Evolutionary conservation across 495 filamentous ascomycete genomes (phyloP), one percentile per base, ranked within the genome.

Genomic region (Acidiella bohemica): DNA sequence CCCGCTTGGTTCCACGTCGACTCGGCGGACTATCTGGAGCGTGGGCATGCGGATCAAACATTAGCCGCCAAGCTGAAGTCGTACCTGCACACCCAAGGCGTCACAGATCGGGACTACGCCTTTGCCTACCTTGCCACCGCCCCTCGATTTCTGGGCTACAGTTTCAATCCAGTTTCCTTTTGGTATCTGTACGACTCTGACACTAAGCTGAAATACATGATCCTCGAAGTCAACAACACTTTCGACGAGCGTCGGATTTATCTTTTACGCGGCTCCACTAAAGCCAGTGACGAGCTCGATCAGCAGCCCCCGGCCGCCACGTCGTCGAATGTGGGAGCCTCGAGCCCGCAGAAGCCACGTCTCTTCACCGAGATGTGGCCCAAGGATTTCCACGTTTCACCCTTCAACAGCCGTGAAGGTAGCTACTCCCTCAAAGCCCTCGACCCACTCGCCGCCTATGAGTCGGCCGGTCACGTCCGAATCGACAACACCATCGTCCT

Each of bases 211-310:
- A 66, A 67, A 29, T 72, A 73, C 19, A 70, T 84, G 56, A 70
- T 88, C 25, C 47, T 84, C 12, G 82, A 87, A 51, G 77, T 86
- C 29, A 84, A 82, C 53, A 84, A 86, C 46, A 84, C 78, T 0
- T 84, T 82, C 52, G 72, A 68, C 39, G 81, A 87, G 57, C 72
- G 77, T 37, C 65, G 78, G 13, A 72, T 75, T 51, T 79, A 80
- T 49, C 63, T 72, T 19, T 53, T 76, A 44, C 27, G 39, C n/a
- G 21, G 22, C 16, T 16, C 10, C 14, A 24, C 19, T 2, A n/a
- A 4, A 10, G 16, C 14, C 7, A 21, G 28, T 13, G 41, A 8
- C 7, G 32, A 14, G 2, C 10, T 30, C 18, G 31, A 24, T 20
- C 24, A 30, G 8, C 9, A 6, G 36, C n/a, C n/a, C n/a, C n/a